Base-by-base conservation (phyloP, 768 basidiomycete genomes). In the Mycena polygramma region DNA sequence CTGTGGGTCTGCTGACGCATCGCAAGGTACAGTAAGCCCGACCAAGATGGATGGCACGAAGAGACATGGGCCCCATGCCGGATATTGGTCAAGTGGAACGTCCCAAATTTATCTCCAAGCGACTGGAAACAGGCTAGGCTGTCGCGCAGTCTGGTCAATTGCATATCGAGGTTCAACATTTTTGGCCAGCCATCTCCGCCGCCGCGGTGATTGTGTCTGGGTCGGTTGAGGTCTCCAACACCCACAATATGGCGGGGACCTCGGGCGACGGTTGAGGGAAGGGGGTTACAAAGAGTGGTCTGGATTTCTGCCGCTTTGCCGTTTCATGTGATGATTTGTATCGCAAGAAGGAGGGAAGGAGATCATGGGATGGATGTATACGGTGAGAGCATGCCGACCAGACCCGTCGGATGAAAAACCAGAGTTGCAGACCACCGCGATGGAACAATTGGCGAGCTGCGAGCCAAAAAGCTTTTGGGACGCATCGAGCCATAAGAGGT, bases 201-300 rank as follows among this genome's bases (percentile, higher is more conserved):
- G 52, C 52, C 4, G 24, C 24, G 0, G 49, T 46, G 13, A 63
- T n/a, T 14, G 39, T 35, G 2, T 3, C 17, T 0, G 62, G 62
- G 17, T 63, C 62, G 15, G 62, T 63, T 19, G 62, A 63, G 10
- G 62, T 63, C 30, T 54, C 51, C 3, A 63, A 48, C 6, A 45
- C 26, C 62, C 62, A 63, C 11, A 39, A 30, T 2, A 63, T 20
- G 5, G 62, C 62, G 1, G 62, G 24, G 7, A 63, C 62, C 26
- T 63, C 62, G 26, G 51, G 51, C 8, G 62, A 63, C 13, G 39
- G 51, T 6, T 37, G 2, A 10, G 37, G 60, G 5, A 48, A 37
- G 7, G 8, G 7, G 13, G 57, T 2, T 10, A 37, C 36, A 17
- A 39, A 52, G 10, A 52, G 46, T 51, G 48, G 30, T 30, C 2